A percentile compares a stretch with the other conserved stretches of the same genome.
Conservation (phyloP, 352 stramenopile genomes). For the Phytopythium montanum region DNA sequence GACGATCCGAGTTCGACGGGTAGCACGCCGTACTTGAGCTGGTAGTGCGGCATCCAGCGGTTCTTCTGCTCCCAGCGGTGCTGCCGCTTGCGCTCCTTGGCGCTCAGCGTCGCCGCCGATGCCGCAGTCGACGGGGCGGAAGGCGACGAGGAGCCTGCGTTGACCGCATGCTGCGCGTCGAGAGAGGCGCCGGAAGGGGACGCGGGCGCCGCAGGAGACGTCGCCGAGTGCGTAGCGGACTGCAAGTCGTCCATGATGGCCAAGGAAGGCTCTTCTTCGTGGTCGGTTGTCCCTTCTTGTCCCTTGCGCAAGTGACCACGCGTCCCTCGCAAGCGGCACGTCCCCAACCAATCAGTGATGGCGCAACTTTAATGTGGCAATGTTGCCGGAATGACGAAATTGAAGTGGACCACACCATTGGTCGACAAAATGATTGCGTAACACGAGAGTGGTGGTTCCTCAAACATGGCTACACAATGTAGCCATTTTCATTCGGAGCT, state of each 20-base stretch:
- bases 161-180: too few species aligned
- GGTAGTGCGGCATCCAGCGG: slow-evolving; percentile 56
- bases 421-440: too few species aligned
- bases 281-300: slow-evolving; percentile 1
- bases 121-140: background rate
- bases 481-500: background rate
- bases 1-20: slow-evolving; percentile 33
- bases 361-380: background rate
- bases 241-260: background rate
- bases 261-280: background rate
- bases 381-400: background rate
- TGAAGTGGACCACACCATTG: background rate
- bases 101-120: slow-evolving; percentile 1
- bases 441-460: too few species aligned
- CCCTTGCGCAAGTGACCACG: background rate
- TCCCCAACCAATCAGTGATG: background rate
- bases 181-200: too few species aligned
- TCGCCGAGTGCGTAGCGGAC: background rate
- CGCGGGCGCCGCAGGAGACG: background rate
- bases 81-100: slow-evolving; percentile 50
- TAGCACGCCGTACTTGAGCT: slow-evolving; percentile 58
- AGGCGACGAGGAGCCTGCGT: background rate
- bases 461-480: background rate
- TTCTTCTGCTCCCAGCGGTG: slow-evolving; percentile 66
- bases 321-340: background rate